Evolutionary conservation across 2,329 filamentous ascomycete species (phyloP).

Genomic region (Aspergillus puulaauensis): DNA sequence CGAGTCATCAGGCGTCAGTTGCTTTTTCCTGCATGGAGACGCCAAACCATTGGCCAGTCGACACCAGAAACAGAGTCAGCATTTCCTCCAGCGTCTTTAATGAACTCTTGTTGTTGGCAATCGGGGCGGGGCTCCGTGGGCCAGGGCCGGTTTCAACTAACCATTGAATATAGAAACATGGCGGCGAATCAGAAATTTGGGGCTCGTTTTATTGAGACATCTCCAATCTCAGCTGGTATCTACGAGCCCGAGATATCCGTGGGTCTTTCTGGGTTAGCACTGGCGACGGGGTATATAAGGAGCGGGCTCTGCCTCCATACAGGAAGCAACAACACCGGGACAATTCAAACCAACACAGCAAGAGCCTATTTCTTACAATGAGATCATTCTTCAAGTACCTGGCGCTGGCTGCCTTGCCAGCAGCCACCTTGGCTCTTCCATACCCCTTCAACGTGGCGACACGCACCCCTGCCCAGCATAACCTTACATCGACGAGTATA

Average conservation of each 20-base stretch:
- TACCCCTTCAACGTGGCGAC: background rate
- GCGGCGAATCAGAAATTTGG: background rate
- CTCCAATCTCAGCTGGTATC: too few relatives aligned
- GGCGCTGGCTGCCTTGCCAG: background rate
- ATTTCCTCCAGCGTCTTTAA: background rate
- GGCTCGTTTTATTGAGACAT: background rate
- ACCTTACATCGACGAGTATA: background rate
- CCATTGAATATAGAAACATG: background rate
- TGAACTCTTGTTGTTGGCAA: background rate
- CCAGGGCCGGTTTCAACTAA: background rate
- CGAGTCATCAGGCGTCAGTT: background rate
- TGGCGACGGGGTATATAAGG: background rate
- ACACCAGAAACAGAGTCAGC: background rate
- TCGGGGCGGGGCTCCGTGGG: too few relatives aligned
- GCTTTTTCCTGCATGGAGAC: background rate
- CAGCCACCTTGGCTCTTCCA: background rate
- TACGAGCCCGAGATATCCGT: too few relatives aligned
- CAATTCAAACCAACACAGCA: background rate
- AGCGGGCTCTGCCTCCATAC: background rate
- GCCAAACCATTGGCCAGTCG: background rate
- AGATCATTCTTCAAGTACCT: background rate
- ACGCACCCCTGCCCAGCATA: background rate
- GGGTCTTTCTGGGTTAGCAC: background rate
- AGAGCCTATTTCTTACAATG: background rate
- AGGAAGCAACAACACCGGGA: background rate